Evolutionary conservation across 148 eudicot species (phyloP).

Genomic region (Cornus controversa): DNA sequence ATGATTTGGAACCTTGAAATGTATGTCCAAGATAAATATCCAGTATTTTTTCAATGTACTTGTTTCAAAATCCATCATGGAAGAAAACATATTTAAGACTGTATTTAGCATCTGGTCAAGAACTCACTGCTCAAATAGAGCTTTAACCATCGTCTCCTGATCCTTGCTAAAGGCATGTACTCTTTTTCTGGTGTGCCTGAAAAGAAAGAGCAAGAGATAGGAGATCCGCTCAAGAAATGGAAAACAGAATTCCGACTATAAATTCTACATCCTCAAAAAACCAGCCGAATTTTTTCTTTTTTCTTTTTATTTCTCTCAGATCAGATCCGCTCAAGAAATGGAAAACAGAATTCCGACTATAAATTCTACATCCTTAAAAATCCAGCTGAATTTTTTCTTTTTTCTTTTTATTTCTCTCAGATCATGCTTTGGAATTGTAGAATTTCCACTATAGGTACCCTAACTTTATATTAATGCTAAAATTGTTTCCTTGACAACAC

Average conservation of each 20-base stretch:
- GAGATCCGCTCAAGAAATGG: neutral
- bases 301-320: too few relatives aligned
- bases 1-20: neutral
- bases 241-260: neutral
- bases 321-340: neutral
- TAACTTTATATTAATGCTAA: neutral
- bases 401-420: too few relatives aligned
- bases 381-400: neutral
- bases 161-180: constrained; percentile 65
- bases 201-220: constrained; percentile 6
- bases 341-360: neutral
- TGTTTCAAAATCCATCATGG: neutral
- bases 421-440: neutral
- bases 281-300: neutral
- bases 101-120: constrained; percentile 8
- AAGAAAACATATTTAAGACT: neutral
- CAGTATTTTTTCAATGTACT: neutral
- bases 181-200: constrained; percentile 72
- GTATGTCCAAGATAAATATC: neutral
- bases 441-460: neutral
- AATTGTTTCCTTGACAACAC: neutral
- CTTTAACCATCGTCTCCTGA: constrained; percentile 62
- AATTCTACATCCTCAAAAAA: neutral
- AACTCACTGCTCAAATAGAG: constrained; percentile 80
- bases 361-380: neutral